Evolutionary conservation across 495 filamentous ascomycete genomes (phyloP), one percentile per base, ranked within the genome.

Genomic region (Podospora pseudoanserina): DNA sequence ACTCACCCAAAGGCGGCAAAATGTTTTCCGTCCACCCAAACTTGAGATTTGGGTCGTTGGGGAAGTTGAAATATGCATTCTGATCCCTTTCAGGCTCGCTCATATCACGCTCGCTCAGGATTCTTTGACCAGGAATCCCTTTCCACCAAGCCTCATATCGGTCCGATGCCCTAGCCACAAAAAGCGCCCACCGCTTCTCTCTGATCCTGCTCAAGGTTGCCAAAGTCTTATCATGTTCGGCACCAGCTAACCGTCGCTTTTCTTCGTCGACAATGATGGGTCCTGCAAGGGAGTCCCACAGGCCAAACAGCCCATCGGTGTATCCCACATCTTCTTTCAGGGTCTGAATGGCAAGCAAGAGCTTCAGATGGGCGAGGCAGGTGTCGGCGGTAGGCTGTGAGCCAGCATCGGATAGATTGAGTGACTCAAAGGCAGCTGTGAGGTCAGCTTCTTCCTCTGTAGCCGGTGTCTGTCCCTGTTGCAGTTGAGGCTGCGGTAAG

Each of bases 171-270:
- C 88, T 84, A 18, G 89, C 85, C 20, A 92, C 83, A 73, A 90
- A 95, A 32, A 94, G 74, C 4, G 86, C 86, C 93, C 93, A 96
- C 74, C 91, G 82, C 79, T 94, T 93, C 79, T 96, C 91, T 39
- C 87, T 80, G 39, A 93, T 82, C 39, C 79, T 78, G 53, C 84
- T 85, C 11, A 86, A 72, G 11, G 72, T 68, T 26, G 73, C 69
- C 54, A 78, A 72, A 44, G 70, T 71, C 65, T 77, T 74, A 27
- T 75, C 68, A 9, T 70, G 66, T 58, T 75, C 66, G 39, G 74
- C 67, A n/a, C 44, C 18, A 39, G 57, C 16, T 49, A 62, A 15
- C 65, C 54, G 15, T 59, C 62, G 2, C 67, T 65, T 2, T 72
- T 64, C 30, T 34, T 56, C 70, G 68, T 54, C 73, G 65, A n/a